phyloP scores from a whole-genome alignment of 768 basidiomycete genomes.

The Lactarius hengduanensis region DNA sequence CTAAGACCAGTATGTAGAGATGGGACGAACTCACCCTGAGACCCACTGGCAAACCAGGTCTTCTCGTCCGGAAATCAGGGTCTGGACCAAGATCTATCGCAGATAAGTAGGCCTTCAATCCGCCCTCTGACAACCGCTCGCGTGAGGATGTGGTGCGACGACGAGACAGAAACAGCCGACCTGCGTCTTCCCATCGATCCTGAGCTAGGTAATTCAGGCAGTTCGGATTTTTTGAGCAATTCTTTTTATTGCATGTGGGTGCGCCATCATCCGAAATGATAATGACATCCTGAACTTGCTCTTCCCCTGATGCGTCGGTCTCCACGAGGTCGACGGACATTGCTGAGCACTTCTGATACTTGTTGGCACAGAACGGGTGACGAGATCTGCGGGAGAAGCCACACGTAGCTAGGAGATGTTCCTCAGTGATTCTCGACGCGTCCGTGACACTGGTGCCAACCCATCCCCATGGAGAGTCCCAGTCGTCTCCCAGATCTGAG shows the following conservation, averaged over 20 bases:
- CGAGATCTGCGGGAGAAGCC: constrained; percentile 56
- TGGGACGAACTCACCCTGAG: constrained; percentile 53
- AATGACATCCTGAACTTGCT: constrained; percentile 61
- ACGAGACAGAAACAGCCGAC: constrained; percentile 39
- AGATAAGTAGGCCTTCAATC: constrained; percentile 33
- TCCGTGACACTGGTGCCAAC: constrained; percentile 63
- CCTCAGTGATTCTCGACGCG: constrained; percentile 57
- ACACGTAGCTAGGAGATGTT: constrained; percentile 66
- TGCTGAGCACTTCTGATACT: constrained; percentile 39
- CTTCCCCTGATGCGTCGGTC: constrained; percentile 36
- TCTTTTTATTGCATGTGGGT: constrained; percentile 54
- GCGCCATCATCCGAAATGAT: constrained; percentile 68
- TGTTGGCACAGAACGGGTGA: constrained; percentile 58
- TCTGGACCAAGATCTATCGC: constrained; percentile 23
- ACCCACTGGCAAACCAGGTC: constrained; percentile 56
- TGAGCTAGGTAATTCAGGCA: constrained; percentile 90
- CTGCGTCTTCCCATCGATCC: constrained; percentile 74
- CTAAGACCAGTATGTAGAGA: constrained; percentile 8
- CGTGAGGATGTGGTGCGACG: constrained; percentile 8
- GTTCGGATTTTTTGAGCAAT: constrained; percentile 74
- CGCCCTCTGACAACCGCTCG: constrained; percentile 15
- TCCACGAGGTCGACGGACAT: constrained; percentile 29
- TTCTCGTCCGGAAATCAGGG: constrained; percentile 19
- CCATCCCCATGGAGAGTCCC: constrained; percentile 72
- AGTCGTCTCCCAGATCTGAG: constrained; percentile 32